A percentile compares a stretch with the other conserved stretches of the same genome.
Conservation (phyloP, 768 basidiomycete species). For the Boletus pseudo-olivaceus region DNA sequence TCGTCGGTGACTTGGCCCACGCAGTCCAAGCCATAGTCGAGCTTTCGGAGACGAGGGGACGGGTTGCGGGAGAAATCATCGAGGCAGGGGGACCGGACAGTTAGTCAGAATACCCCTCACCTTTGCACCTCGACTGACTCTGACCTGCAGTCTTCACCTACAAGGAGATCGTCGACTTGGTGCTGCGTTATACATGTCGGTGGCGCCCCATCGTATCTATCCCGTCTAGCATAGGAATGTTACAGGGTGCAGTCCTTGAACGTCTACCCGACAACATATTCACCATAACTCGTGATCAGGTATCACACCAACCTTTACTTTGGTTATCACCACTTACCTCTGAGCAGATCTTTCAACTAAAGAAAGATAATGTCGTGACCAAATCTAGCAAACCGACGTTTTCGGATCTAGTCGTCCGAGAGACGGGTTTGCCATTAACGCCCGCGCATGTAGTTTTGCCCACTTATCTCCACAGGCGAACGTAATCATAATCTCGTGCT, state of each 20-base stretch:
- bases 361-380: slow-evolving; percentile 53
- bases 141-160: slow-evolving; percentile 60
- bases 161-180: slow-evolving; percentile 60
- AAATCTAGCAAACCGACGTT: slow-evolving; percentile 25
- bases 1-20: slow-evolving; percentile 62
- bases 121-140: slow-evolving; percentile 36
- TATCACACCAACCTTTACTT: slow-evolving; percentile 18
- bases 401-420: slow-evolving; percentile 37
- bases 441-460: slow-evolving; percentile 55
- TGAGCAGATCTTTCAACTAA: slow-evolving; percentile 59
- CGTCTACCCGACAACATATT: slow-evolving; percentile 60
- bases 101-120: slow-evolving; percentile 26
- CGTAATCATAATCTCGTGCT: background rate
- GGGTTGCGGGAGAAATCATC: slow-evolving; percentile 42
- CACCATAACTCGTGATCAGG: slow-evolving; percentile 70
- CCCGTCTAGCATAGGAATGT: slow-evolving; percentile 57
- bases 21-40: slow-evolving; percentile 58
- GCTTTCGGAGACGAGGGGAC: slow-evolving; percentile 31
- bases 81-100: slow-evolving; percentile 51
- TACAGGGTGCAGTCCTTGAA: slow-evolving; percentile 67
- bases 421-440: slow-evolving; percentile 38
- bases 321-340: background rate
- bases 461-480: slow-evolving; percentile 35
- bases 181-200: slow-evolving; percentile 51
- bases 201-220: slow-evolving; percentile 58